phyloP scores from a whole-genome alignment of 805 yeast species.

The Suhomyces xylopsoci region DNA sequence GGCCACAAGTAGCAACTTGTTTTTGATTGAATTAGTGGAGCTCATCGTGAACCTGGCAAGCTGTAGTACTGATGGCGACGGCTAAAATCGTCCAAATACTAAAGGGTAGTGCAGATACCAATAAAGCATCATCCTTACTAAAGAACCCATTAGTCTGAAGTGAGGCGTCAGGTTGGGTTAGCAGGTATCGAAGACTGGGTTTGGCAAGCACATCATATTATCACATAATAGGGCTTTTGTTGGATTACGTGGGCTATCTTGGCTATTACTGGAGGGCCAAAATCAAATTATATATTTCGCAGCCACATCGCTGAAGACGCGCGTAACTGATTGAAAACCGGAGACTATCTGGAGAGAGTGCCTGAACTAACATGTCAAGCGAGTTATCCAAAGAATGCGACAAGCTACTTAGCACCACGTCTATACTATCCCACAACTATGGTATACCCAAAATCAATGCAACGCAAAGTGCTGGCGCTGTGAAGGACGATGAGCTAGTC shows the following conservation, averaged over 20 bases:
- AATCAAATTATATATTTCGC: not conserved
- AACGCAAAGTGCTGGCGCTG: not conserved
- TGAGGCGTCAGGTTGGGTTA: not conserved
- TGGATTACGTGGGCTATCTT: no score
- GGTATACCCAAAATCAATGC: slow-evolving; percentile 24
- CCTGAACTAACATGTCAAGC: not conserved
- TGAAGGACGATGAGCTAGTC: slow-evolving; percentile 9
- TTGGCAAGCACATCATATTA: not conserved
- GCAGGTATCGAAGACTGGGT: not conserved
- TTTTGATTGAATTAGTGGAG: slow-evolving; percentile 23
- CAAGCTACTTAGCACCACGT: slow-evolving; percentile 16
- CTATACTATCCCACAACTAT: slow-evolving; percentile 27
- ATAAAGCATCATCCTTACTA: not conserved
- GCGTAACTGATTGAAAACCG: not conserved
- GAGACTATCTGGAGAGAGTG: not conserved
- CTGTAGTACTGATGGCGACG: not conserved
- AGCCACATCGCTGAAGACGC: not conserved
- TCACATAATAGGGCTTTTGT: no score
- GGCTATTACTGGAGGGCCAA: not conserved
- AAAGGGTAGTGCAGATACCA: not conserved
- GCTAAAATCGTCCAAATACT: not conserved
- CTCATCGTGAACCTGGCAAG: not conserved
- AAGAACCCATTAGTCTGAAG: not conserved
- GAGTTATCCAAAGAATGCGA: slow-evolving; percentile 21
- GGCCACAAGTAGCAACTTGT: slow-evolving; percentile 50